Percentiles rank a stretch among this genome's conserved stretches.
phyloP scores from a whole-genome alignment of 1,139 yeast genomes.

The Taphrina sp. region DNA sequence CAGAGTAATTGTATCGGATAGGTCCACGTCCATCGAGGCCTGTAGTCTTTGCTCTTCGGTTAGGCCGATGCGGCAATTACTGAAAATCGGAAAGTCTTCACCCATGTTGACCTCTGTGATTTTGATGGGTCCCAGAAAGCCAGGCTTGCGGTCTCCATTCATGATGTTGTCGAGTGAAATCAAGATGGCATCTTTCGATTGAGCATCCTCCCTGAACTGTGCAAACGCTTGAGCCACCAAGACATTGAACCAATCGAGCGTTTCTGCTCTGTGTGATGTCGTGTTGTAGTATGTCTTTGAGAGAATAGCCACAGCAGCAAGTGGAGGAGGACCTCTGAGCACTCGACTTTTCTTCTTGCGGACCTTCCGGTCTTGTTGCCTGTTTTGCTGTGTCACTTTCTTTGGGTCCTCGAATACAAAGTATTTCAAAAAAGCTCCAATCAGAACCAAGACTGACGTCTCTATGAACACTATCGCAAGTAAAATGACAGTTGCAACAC shows the following conservation, averaged over 20 bases:
- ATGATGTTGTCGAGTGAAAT: slow-evolving; percentile 63
- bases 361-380: not conserved
- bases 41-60: slow-evolving; percentile 54
- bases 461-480: slow-evolving; percentile 22
- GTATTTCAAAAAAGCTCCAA: slow-evolving; percentile 74
- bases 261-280: slow-evolving; percentile 79
- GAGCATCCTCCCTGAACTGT: slow-evolving; percentile 82
- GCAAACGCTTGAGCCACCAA: slow-evolving; percentile 85
- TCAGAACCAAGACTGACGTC: slow-evolving; percentile 63
- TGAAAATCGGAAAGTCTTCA: slow-evolving; percentile 90
- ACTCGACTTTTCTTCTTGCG: slow-evolving; percentile 40
- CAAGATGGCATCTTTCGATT: slow-evolving; percentile 76
- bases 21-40: slow-evolving; percentile 90
- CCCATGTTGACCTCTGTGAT: slow-evolving; percentile 91
- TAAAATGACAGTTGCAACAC: slow-evolving; percentile 15
- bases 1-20: slow-evolving; percentile 82
- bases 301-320: slow-evolving; percentile 50
- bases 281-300: slow-evolving; percentile 94
- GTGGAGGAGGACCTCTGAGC: slow-evolving; percentile 39
- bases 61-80: slow-evolving; percentile 72
- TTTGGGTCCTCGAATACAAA: slow-evolving; percentile 80
- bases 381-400: not conserved
- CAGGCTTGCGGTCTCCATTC: slow-evolving; percentile 61
- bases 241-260: slow-evolving; percentile 95
- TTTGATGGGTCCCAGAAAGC: slow-evolving; percentile 71